Evolutionary conservation across 192 early-diverging fungal genomes (phyloP), one percentile per base, ranked within the genome.

Genomic region (Backusella tuberculispora): DNA sequence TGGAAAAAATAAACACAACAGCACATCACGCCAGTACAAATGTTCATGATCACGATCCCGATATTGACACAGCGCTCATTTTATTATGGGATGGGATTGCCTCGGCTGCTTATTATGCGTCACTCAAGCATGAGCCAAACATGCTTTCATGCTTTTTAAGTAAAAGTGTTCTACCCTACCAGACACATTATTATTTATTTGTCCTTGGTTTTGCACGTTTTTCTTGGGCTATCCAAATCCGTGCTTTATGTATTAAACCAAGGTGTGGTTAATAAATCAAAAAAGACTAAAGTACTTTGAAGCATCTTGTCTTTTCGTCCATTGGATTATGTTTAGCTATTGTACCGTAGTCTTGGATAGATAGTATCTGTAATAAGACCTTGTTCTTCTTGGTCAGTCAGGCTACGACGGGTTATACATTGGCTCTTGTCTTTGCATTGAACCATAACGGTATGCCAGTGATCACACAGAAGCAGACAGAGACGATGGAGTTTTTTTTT

Each of bases 1-100:
- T 95, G 94, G 92, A 95, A 95, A 95, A 81, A 85, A 94, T 82
- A 95, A 95, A 84, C 94, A 94, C 85, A 92, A 90, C 86, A 94
- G 2, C 93, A 19, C 94, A 95, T 78, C 94, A 95, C 79, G 88
- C 86, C 8, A 85, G 87, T 6, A 91, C 94, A 74, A 95, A 95
- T 78, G 86, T 95, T 63, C 91, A 92, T 77, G 81, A 81, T n/a
- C 85, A 89, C 40, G 94, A 95, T 87, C 94, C 94, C 48, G 94
- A 95, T 80, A 95, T 95, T 72, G 87, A 91, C 80, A 95, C 94
- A 15, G 85, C 92, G 78, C 94, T 93, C 34, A 79, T 92, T 24
- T 83, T 95, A 47, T 88, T 91, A 64, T 95, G 93, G 94, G 84
- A 81, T 70, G 89, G 89, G 75, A 79, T 87, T 76, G 84, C 89